Conservation (phyloP, 2,329 filamentous ascomycete species). For the Akanthomyces uredinophilus region DNA sequence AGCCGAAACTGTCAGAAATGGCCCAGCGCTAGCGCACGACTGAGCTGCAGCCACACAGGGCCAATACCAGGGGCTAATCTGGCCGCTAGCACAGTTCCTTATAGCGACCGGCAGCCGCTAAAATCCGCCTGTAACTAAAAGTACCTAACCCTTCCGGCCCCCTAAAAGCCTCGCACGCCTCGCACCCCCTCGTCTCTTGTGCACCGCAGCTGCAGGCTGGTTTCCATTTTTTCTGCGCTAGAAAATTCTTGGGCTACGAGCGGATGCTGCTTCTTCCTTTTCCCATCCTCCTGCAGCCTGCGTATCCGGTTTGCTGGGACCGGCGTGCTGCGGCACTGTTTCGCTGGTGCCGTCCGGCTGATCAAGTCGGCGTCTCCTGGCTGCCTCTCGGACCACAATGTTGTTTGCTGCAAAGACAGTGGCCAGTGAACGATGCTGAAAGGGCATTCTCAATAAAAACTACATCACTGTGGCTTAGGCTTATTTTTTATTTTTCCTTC, state of each 20-base stretch:
- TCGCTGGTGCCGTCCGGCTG: background rate
- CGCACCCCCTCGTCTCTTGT: background rate
- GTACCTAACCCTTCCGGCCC: background rate
- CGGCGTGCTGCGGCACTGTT: background rate
- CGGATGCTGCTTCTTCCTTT: background rate
- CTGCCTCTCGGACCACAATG: background rate
- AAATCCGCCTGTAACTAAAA: background rate
- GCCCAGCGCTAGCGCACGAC: background rate
- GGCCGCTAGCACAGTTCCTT: background rate
- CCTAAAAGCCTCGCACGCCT: background rate
- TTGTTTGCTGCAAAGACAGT: background rate
- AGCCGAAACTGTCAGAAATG: background rate
- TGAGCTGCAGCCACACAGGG: background rate
- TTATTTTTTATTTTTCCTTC: too few relatives aligned
- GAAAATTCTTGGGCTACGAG: background rate
- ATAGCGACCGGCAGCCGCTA: background rate
- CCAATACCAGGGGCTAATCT: background rate
- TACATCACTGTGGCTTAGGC: too few relatives aligned
- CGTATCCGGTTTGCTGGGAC: constrained; percentile 15
- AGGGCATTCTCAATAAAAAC: background rate
- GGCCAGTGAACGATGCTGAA: background rate
- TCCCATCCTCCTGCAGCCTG: background rate
- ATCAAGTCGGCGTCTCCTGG: background rate
- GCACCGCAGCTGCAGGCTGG: background rate
- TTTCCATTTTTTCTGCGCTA: background rate